phyloP scores from a whole-genome alignment of 371 early-diverging fungal genomes.

The Mortierella sp. region DNA sequence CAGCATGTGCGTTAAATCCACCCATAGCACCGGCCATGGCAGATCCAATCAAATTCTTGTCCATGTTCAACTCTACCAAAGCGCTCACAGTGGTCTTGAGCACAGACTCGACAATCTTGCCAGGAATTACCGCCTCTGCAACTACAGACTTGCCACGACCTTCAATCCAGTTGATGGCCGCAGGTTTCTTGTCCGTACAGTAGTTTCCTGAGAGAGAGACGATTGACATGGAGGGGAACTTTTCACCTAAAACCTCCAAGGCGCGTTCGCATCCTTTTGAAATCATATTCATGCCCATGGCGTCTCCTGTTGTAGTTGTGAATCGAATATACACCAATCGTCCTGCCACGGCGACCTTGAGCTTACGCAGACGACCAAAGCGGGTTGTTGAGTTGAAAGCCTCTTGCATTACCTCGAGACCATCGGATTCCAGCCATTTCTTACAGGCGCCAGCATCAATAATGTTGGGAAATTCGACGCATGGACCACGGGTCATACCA shows the following conservation, averaged over 20 bases:
- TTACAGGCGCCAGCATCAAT: constrained; percentile 79
- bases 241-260: constrained; percentile 67
- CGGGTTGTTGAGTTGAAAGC: constrained; percentile 93
- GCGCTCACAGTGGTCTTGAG: constrained; percentile 90
- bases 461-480: constrained; percentile 86
- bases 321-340: constrained; percentile 89
- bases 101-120: constrained; percentile 81
- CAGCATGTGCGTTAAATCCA: constrained; percentile 97
- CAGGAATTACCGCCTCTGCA: constrained; percentile 89
- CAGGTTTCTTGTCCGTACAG: constrained; percentile 98
- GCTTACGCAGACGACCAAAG: constrained; percentile 86
- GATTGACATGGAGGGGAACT: constrained; percentile 84
- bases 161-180: constrained; percentile 97
- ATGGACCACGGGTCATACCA: constrained; percentile 97
- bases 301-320: constrained; percentile 95
- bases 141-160: constrained; percentile 97
- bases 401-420: constrained; percentile 70
- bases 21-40: constrained; percentile 97
- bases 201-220: constrained; percentile 94
- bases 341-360: constrained; percentile 92
- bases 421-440: constrained; percentile 81
- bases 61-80: constrained; percentile 84
- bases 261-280: constrained; percentile 95
- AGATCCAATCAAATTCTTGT: constrained; percentile 94
- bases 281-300: constrained; percentile 99